Conservation (phyloP, 306 rosid species). For the Abrus precatorius region DNA sequence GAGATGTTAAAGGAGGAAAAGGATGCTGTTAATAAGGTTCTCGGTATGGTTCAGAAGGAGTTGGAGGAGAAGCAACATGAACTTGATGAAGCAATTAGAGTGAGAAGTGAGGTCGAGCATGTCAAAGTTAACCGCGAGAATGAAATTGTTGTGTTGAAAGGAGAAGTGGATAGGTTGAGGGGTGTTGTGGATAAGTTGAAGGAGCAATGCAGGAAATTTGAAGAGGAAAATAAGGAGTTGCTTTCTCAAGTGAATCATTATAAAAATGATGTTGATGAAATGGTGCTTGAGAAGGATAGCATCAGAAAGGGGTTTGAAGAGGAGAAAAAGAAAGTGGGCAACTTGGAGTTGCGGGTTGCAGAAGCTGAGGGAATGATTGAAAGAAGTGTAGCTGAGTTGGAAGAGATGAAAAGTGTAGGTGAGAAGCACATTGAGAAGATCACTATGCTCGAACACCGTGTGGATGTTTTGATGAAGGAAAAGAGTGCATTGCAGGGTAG, state of each 20-base stretch:
- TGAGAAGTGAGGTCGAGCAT: conserved; percentile 55
- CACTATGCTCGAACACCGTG: conserved; percentile 47
- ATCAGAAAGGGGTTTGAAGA: conserved; percentile 49
- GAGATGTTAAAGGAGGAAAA: conserved; percentile 50
- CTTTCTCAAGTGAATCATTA: conserved; percentile 46
- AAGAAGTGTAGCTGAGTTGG: conserved; percentile 53
- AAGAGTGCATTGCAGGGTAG: conserved; percentile 51
- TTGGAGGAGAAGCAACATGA: conserved; percentile 37
- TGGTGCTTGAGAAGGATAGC: conserved; percentile 39
- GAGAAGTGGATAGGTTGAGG: conserved; percentile 47
- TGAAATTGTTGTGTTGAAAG: conserved; percentile 54
- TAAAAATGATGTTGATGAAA: conserved; percentile 43
- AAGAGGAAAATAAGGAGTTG: conserved; percentile 55
- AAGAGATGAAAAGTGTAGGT: conserved; percentile 40
- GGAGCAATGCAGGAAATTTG: conserved; percentile 36
- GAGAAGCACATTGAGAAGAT: conserved; percentile 50
- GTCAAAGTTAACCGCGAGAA: conserved; percentile 48
- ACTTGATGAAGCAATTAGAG: conserved; percentile 50
- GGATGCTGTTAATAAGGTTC: conserved; percentile 12
- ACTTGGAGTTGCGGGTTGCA: conserved; percentile 49
- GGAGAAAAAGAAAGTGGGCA: conserved; percentile 60
- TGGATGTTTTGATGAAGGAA: conserved; percentile 57
- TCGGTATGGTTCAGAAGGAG: conserved; percentile 49
- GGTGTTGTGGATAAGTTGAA: conserved; percentile 42
- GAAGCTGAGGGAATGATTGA: conserved; percentile 52